Evolutionary conservation across 768 basidiomycete species (phyloP).

Genomic region (Termitomyces titanicus): DNA sequence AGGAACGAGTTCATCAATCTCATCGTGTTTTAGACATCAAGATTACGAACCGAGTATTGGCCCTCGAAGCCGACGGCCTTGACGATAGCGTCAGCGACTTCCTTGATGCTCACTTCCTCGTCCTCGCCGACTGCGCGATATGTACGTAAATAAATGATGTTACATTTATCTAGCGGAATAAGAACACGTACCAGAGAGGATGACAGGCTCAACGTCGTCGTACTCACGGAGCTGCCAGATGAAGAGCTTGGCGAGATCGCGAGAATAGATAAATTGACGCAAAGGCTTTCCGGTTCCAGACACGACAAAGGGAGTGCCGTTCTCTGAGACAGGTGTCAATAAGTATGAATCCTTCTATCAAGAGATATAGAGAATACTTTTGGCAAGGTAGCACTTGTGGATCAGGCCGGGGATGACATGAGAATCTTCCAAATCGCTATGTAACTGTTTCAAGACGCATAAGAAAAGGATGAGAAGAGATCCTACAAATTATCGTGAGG

Average conservation of each 20-base stretch:
- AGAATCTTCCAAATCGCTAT: slow-evolving; percentile 80
- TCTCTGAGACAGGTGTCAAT: slow-evolving; percentile 41
- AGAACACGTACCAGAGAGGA: slow-evolving; percentile 68
- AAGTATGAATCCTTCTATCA: not conserved
- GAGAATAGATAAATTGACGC: slow-evolving; percentile 98
- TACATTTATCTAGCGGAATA: not conserved
- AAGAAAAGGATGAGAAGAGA: not conserved
- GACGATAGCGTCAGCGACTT: slow-evolving; percentile 89
- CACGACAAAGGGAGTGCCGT: slow-evolving; percentile 83
- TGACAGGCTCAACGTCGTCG: slow-evolving; percentile 88
- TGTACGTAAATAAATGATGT: not conserved
- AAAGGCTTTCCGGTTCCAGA: slow-evolving; percentile 88
- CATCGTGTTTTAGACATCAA: not conserved
- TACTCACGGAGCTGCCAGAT: slow-evolving; percentile 92
- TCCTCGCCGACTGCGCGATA: slow-evolving; percentile 75
- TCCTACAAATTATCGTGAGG: slow-evolving; percentile 88
- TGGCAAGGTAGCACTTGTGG: slow-evolving; percentile 90
- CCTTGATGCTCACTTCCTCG: slow-evolving; percentile 91
- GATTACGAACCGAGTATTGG: slow-evolving; percentile 57
- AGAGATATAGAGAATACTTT: slow-evolving; percentile 46
- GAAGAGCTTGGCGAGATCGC: slow-evolving; percentile 92
- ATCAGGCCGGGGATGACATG: slow-evolving; percentile 95
- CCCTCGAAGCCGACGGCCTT: slow-evolving; percentile 77
- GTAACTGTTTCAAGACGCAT: slow-evolving; percentile 7
- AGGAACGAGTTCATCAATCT: not conserved